Evolutionary conservation across 2,329 filamentous ascomycete genomes (phyloP), one percentile per base, ranked within the genome.

Genomic region (Macrophomina phaseolina): DNA sequence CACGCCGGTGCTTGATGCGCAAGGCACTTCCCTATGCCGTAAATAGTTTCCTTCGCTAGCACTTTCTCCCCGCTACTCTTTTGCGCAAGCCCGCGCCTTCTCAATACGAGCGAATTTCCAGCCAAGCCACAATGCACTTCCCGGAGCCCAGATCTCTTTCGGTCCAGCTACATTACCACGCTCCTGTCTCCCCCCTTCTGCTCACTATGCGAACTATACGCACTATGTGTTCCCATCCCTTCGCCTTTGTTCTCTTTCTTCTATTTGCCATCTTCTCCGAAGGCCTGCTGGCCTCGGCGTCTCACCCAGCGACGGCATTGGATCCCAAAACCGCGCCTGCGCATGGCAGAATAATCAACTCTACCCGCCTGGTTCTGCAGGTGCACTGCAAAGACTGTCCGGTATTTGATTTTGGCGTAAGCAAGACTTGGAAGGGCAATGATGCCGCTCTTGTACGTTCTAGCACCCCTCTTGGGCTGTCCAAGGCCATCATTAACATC

Each of bases 341-440:
- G 12, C 18, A 32, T 4, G 61, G 61, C 23, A 53, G 34, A 30
- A 28, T 64, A n/a, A 28, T 53, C 61, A 40, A 42, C 28, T 30
- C 34, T 28, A 18, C 18, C 2, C 61, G 46, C 23, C 46, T 64
- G n/a, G 23, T 64, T 6, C 34, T 64, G 48, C 51, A 40, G 12
- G 18, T 64, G 34, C 34, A 64, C 14, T 64, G 61, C n/a, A 46
- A 32, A 8, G 32, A 52, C 11, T 64, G 48, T 42, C 46, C 61
- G 2, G 36, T 64, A 4, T 51, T 42, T 11, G 48, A 42, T 5
- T 8, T 53, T 7, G 61, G 36, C 8, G 36, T 30, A 11, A 23
- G 23, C 4, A 52, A 64, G 23, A 30, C 36, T 5, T 64, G 61
- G 61, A 45, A 45, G 14, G 28, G 23, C 5, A 53, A 64, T 14